Conservation (phyloP, 148 eudicot genomes). For the Heliosperma pusillum region DNA sequence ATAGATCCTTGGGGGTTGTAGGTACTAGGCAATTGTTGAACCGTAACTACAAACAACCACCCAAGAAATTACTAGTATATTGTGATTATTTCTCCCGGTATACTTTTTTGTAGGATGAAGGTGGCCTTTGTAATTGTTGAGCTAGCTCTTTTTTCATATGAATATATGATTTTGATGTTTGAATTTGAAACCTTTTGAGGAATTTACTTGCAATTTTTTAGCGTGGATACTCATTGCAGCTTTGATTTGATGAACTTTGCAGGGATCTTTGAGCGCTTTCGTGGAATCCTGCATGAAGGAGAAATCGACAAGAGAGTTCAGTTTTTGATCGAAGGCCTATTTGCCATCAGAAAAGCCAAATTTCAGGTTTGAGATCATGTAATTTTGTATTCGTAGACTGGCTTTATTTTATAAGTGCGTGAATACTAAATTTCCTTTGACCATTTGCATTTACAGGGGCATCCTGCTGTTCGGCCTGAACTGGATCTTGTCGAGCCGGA, state of each 20-base stretch:
- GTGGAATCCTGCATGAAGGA: conserved; percentile 97
- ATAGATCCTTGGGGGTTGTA: not conserved
- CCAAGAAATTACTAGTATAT: not conserved
- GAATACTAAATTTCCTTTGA: conserved; percentile 14
- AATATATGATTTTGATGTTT: not conserved
- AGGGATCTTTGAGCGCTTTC: conserved; percentile 93
- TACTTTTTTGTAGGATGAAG: conserved; percentile 2
- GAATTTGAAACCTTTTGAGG: conserved; percentile 19
- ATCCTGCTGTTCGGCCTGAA: conserved; percentile 86
- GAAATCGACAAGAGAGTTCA: conserved; percentile 94
- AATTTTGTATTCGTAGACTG: not conserved
- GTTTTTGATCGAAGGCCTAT: conserved; percentile 84
- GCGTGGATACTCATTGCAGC: not conserved
- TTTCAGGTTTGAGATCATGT: conserved; percentile 57
- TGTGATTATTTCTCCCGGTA: not conserved
- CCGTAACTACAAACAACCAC: not conserved
- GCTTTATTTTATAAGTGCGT: not conserved
- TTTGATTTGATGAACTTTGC: not conserved
- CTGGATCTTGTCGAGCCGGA: conserved; percentile 90
- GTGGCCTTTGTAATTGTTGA: not conserved
- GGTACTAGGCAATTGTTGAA: not conserved
- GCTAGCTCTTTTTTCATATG: not conserved
- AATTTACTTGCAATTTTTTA: not conserved
- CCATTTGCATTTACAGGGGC: conserved; percentile 47
- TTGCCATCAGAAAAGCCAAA: conserved; percentile 79